Base-by-base conservation (phyloP, 2,329 filamentous ascomycete species). In the Corynespora cassiicola region DNA sequence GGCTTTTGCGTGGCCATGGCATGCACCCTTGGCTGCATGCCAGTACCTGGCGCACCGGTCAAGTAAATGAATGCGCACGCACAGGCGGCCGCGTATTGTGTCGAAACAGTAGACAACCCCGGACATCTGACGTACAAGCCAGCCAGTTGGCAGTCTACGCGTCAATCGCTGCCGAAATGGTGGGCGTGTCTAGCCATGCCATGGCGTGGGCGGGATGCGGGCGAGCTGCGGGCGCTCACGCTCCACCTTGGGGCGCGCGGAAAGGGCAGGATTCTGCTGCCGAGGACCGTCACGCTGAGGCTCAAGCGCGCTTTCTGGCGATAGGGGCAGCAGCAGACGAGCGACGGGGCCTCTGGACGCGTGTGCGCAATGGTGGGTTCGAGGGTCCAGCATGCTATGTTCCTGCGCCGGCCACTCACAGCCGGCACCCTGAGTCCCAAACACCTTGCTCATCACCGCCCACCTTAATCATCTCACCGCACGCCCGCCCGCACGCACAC, bases 371-470 rank as follows among this genome's bases (percentile, higher is more conserved):
- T 28, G 17, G 11, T 22, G 9, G 11, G 15, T 6, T 11, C 12
- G 11, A 17, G 25, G 25, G 17, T 31, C 20, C 19, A n/a, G n/a
- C n/a, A n/a, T 22, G 15, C 16, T 40, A 11, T 14, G 27, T 19
- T 16, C 6, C 7, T 36, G 10, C 7, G 32, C 33, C 37, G 37
- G 26, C 28, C 23, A 30, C 20, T 24, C 27, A 14, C 9, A 17
- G 5, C 5, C 12, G 8, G 24, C 17, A 12, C 14, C 7, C 14
- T 23, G 10, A 15, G n/a, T 18, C 23, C 16, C 7, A 25, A 11
- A 15, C 41, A 19, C 42, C 43, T 23, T 45, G 19, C n/a, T 43
- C 37, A 32, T 50, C 43, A 50, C 39, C 36, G 31, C 29, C 29
- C 39, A 31, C 34, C 38, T 39, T 42, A 15, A 24, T 26, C 33